These are phyloP conservation scores for Rhizodiscina lignyota DNA, from an alignment of 495 filamentous ascomycete genomes.

Conservation along the genomic window DNA sequence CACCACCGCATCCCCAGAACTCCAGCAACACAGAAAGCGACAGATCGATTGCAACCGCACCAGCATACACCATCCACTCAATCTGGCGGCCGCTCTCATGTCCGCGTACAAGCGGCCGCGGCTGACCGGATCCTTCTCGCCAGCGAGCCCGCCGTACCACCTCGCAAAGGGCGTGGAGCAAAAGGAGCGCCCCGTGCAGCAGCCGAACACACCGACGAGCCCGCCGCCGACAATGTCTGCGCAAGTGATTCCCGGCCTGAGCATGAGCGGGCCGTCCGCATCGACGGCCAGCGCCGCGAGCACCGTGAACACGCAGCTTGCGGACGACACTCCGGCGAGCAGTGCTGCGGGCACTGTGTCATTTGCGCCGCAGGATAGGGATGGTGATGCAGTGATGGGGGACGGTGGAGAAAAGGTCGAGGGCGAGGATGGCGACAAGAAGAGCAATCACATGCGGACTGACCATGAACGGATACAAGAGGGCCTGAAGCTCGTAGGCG, in stretches of 20 bases:
- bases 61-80: no score
- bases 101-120: slow-evolving; percentile 18
- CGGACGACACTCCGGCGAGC: slow-evolving; percentile 25
- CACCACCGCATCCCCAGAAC: no score
- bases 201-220: slow-evolving; percentile 22
- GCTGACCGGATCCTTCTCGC: slow-evolving; percentile 19
- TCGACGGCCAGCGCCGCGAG: slow-evolving; percentile 20
- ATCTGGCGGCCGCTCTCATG: slow-evolving; percentile 11
- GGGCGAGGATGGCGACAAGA: slow-evolving; percentile 1
- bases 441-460: slow-evolving; percentile 14
- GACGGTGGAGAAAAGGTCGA: slow-evolving; percentile 4
- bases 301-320: slow-evolving; percentile 9
- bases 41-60: no score
- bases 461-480: slow-evolving; percentile 24
- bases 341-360: slow-evolving; percentile 17
- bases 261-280: slow-evolving; percentile 15
- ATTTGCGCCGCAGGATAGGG: slow-evolving; percentile 15
- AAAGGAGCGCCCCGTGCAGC: slow-evolving; percentile 13
- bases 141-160: slow-evolving; percentile 18
- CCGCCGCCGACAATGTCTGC: slow-evolving; percentile 19
- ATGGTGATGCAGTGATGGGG: slow-evolving; percentile 22
- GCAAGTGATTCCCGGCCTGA: no score
- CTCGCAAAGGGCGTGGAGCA: slow-evolving; percentile 13
- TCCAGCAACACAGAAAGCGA: no score
- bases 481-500: neutral